Evolutionary conservation across 2,329 filamentous ascomycete genomes (phyloP), one percentile per base, ranked within the genome.

Genomic region (Septoria linicola): DNA sequence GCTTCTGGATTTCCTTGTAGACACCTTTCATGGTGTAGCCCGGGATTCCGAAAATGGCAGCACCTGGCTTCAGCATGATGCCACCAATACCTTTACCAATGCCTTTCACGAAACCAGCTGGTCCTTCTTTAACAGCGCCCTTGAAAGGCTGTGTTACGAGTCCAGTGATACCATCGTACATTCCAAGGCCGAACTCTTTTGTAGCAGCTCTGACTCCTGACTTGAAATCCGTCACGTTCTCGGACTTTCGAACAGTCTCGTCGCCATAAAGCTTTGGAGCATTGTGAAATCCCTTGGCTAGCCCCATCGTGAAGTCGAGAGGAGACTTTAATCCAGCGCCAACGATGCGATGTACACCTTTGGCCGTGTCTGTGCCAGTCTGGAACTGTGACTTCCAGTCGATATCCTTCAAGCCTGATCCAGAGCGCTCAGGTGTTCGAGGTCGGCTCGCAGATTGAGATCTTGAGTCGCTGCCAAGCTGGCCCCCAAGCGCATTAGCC

Each of bases 281-380:
- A 62, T 96, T 96, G 65, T 92, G 86, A 66, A 96, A 95, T 0
- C 91, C 91, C 67, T 87, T 87, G 0, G 90, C 85, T 23, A 96
- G 70, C 1, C 86, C 87, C 43, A 96, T 73, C 17, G 88, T 89
- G 60, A 96, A 88, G 68, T 95, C 89, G 79, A 95, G 85, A 0
- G 91, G 91, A 0, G 85, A 85, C 64, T 87, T 88, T 55, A 92
- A 62, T 11, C 66, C 66, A 16, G 69, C 67, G 10, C 65, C 65
- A 4, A 70, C 56, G 25, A 71, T 70, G 19, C 63, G 63, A n/a
- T 63, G 57, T 8, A 70, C 61, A 6, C 69, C 69, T 51, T 70
- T 68, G 8, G 63, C 60, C 13, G 68, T 70, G 25, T 54, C 66
- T 34, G 57, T 55, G 27, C 54, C 63, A 17, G 59, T 69, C 20